Percentiles rank a stretch among this genome's conserved stretches.
Conservation (phyloP, 495 filamentous ascomycete genomes). For the Peziza echinospora region DNA sequence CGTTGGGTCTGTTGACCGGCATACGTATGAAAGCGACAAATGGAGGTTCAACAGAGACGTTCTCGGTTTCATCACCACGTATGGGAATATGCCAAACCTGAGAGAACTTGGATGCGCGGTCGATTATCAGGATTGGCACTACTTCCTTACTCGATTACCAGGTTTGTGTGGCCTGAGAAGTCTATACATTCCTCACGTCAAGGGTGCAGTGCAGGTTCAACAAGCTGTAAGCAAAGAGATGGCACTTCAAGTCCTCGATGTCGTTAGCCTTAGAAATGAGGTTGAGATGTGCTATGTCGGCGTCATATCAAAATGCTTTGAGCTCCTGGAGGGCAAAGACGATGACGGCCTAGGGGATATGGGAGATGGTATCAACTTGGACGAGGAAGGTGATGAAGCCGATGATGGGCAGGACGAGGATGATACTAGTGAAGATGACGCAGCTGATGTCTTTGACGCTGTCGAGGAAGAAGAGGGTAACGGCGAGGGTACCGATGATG, state of each 20-base stretch:
- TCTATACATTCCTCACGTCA: slow-evolving; percentile 42
- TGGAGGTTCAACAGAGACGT: slow-evolving; percentile 65
- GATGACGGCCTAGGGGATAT: slow-evolving; percentile 25
- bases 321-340: slow-evolving; percentile 50
- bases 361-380: slow-evolving; percentile 24
- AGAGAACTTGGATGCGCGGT: slow-evolving; percentile 57
- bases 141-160: slow-evolving; percentile 65
- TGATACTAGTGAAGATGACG: slow-evolving; percentile 18
- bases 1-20: slow-evolving; percentile 21
- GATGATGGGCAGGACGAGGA: slow-evolving; percentile 18
- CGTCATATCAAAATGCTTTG: slow-evolving; percentile 65
- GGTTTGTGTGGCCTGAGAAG: slow-evolving; percentile 52
- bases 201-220: slow-evolving; percentile 30
- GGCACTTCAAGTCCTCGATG: slow-evolving; percentile 64
- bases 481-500: slow-evolving; percentile 20
- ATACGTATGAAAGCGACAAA: slow-evolving; percentile 30
- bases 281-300: slow-evolving; percentile 67
- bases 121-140: slow-evolving; percentile 78
- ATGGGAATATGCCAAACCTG: slow-evolving; percentile 52
- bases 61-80: slow-evolving; percentile 52
- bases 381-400: slow-evolving; percentile 25
- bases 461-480: slow-evolving; percentile 20
- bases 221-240: slow-evolving; percentile 52
- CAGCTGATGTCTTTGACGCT: slow-evolving; percentile 25
- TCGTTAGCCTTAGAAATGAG: slow-evolving; percentile 68